phyloP scores from a whole-genome alignment of 2,329 filamentous ascomycete species.

The Ceratocystis albifundus region DNA sequence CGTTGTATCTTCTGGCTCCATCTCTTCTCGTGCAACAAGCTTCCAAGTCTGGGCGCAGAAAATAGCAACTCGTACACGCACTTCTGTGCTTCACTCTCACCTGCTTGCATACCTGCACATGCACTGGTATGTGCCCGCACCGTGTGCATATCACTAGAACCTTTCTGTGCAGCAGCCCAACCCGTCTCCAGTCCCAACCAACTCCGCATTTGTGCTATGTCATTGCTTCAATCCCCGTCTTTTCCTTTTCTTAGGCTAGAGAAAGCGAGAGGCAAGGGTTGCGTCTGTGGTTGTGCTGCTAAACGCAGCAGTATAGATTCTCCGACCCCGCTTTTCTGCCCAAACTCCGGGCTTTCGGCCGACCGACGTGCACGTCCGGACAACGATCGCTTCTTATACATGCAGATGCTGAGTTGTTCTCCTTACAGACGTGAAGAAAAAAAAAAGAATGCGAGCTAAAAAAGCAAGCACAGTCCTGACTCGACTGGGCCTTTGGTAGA shows the following conservation, averaged over 20 bases:
- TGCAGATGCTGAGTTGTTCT: neutral
- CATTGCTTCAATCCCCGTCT: neutral
- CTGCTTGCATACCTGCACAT: too few species aligned
- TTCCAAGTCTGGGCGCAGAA: neutral
- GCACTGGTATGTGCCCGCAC: neutral
- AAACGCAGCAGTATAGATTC: neutral
- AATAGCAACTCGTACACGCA: neutral
- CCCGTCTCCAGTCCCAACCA: neutral
- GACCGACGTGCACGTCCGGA: neutral
- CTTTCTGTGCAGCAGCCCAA: slow-evolving; percentile 4
- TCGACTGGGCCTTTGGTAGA: too few species aligned
- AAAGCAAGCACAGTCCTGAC: neutral
- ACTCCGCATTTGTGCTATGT: slow-evolving; percentile 9
- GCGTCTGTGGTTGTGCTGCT: neutral
- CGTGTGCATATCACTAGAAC: neutral
- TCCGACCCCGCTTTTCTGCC: slow-evolving; percentile 1
- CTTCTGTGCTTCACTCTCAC: neutral
- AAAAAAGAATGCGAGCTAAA: neutral
- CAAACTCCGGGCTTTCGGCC: neutral
- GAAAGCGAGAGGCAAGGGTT: neutral
- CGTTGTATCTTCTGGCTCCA: neutral
- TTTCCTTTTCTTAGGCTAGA: neutral
- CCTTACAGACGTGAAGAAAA: neutral
- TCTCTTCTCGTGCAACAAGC: neutral
- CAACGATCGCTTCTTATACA: neutral